A percentile compares a stretch with the other conserved stretches of the same genome.
phyloP scores from a whole-genome alignment of 2,329 filamentous ascomycete genomes.

The Penicillium nordicum region DNA sequence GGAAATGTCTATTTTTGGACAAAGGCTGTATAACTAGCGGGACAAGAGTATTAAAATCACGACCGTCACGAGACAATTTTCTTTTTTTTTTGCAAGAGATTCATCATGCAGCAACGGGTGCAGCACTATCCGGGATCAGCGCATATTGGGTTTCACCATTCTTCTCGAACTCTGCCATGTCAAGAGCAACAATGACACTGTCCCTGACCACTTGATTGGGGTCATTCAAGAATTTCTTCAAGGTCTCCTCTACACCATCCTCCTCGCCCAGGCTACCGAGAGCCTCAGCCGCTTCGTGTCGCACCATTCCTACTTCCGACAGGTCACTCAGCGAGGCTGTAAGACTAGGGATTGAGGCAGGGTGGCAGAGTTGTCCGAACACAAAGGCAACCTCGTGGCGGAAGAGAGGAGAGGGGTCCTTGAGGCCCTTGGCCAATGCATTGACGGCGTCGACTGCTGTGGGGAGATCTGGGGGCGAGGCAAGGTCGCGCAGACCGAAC shows the following conservation, averaged over 20 bases:
- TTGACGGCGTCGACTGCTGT: conserved; percentile 84
- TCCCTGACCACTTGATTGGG: conserved; percentile 90
- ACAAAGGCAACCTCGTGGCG: conserved; percentile 98
- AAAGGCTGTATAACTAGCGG: conserved; percentile 27
- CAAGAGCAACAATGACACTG: conserved; percentile 89
- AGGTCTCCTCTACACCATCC: conserved; percentile 80
- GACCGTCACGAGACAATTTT: conserved; percentile 26
- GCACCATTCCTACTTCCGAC: conserved; percentile 89
- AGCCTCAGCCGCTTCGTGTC: conserved; percentile 95
- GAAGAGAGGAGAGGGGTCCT: conserved; percentile 86
- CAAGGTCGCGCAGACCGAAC: conserved; percentile 93
- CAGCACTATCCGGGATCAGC: conserved; percentile 65
- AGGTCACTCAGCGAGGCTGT: conserved; percentile 72
- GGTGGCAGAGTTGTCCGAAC: conserved; percentile 92
- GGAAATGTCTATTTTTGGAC: conserved; percentile 20
- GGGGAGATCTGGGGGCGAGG: conserved; percentile 84
- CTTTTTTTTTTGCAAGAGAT: conserved; percentile 1
- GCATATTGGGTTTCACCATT: conserved; percentile 87
- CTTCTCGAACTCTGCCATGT: conserved; percentile 97
- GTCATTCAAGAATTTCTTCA: conserved; percentile 82
- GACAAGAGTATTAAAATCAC: conserved; percentile 27
- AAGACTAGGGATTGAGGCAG: conserved; percentile 91
- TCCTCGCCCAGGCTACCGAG: conserved; percentile 91
- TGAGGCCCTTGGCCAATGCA: conserved; percentile 79
- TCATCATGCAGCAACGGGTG: conserved; percentile 29